These are phyloP conservation scores for Lachancea cidri DNA, from an alignment of 805 yeast genomes.

Conservation along the genomic window DNA sequence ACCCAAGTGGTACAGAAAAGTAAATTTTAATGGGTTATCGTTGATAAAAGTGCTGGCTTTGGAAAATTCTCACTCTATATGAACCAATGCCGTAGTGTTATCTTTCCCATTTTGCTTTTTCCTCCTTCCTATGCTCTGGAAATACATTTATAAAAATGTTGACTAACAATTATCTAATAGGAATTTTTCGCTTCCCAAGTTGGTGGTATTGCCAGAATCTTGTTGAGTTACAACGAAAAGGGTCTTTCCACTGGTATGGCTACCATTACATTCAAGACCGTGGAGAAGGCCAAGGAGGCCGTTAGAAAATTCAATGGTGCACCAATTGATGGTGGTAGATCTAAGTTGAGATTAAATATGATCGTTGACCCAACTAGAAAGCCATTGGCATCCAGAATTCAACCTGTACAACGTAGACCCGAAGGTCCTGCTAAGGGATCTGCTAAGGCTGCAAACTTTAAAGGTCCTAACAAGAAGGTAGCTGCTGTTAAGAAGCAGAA, in stretches of 20 bases:
- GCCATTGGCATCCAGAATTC: slow-evolving; percentile 73
- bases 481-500: slow-evolving; percentile 33
- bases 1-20: too few relatives aligned
- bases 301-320: slow-evolving; percentile 85
- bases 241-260: slow-evolving; percentile 93
- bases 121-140: background rate
- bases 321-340: slow-evolving; percentile 83
- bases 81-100: background rate
- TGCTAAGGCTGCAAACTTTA: background rate
- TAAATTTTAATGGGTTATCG: too few relatives aligned
- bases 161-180: slow-evolving; percentile 39
- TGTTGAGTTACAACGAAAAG: slow-evolving; percentile 73
- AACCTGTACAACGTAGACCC: slow-evolving; percentile 31
- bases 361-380: slow-evolving; percentile 78
- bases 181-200: slow-evolving; percentile 84
- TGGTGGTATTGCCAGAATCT: slow-evolving; percentile 74
- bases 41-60: background rate
- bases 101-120: background rate
- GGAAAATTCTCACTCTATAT: background rate
- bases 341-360: slow-evolving; percentile 72
- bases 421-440: slow-evolving; percentile 3
- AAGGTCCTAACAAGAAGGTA: slow-evolving; percentile 33
- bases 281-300: slow-evolving; percentile 70
- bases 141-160: background rate
- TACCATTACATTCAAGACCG: slow-evolving; percentile 67